Base-by-base conservation (phyloP, 768 basidiomycete genomes). In the Zangia roseola region DNA sequence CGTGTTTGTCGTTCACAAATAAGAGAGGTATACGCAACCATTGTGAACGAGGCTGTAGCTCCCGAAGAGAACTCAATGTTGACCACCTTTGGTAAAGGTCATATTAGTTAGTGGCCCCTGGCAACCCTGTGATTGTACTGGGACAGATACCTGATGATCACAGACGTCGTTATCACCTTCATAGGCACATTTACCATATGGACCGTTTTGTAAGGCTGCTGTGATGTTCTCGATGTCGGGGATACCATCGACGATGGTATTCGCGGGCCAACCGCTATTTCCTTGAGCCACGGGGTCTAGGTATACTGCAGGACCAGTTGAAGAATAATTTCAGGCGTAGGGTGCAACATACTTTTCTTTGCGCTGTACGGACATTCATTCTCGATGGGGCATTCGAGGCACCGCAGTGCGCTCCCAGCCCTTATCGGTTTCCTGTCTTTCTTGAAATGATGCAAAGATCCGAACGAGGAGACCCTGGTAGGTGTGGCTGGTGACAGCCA, bases 181-280 rank as follows among this genome's bases (percentile, higher is more conserved):
- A 64, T 94, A 94, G 6, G 91, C 91, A 59, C 92, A 94, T 47
- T 73, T 69, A 0, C 92, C 92, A 50, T 92, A 93, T 16, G 85
- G 82, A 3, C 86, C 83, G 4, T 68, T 72, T 40, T 71, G 75
- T n/a, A 94, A 71, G 0, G 88, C 91, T 2, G 78, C 76, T 0
- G 82, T 83, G 49, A 94, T 73, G 63, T 86, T 93, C 70, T 94
- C 92, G 39, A 94, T 86, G 61, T 94, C 92, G 3, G 91, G 87
- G 12, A 88, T 61, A 6, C 85, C 91, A 56, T 94, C 92, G 9
- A 91, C 82, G 40, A 93, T 67, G 4, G 82, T 74, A 17, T 67
- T 68, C 10, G 74, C 79, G 0, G 92, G 91, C 89, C 91, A 93
- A 21, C 58, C 39, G 2, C 43, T 60, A 36, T 69, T 39, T 17